Percentiles rank a stretch among this genome's conserved stretches.
These are phyloP conservation scores for Kluyveromyces sp. DNA, from an alignment of 1,139 yeast genomes.

Conservation along the genomic window DNA sequence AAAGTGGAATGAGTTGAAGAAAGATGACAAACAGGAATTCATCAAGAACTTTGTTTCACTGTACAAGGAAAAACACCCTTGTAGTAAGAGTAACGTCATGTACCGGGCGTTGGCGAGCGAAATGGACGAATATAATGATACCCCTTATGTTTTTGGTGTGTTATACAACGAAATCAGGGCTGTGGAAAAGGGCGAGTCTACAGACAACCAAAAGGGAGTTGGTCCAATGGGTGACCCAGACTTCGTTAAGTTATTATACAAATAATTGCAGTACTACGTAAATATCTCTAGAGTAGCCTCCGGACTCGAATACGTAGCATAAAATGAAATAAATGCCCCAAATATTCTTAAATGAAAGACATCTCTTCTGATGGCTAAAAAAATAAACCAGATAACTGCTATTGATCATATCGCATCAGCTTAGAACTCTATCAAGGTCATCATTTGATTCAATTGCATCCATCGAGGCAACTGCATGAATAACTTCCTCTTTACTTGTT, in stretches of 20 bases:
- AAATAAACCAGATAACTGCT: too few relatives aligned
- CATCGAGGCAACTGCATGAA: constrained; percentile 71
- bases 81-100: constrained; percentile 24
- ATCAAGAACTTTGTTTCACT: constrained; percentile 24
- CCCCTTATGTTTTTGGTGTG: constrained; percentile 31
- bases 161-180: constrained; percentile 28
- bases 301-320: too few relatives aligned
- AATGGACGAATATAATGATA: constrained; percentile 31
- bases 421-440: constrained; percentile 40
- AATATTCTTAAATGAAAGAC: too few relatives aligned
- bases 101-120: constrained; percentile 28
- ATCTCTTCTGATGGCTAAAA: too few relatives aligned
- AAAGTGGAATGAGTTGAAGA: constrained; percentile 25
- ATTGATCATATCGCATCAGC: constrained; percentile 14
- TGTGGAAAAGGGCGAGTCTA: constrained; percentile 16
- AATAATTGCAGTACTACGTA: neutral
- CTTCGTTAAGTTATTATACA: constrained; percentile 10
- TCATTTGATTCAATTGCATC: constrained; percentile 67
- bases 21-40: constrained; percentile 22
- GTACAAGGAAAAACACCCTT: constrained; percentile 27
- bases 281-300: neutral
- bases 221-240: constrained; percentile 16
- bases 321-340: too few relatives aligned
- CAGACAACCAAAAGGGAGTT: constrained; percentile 13
- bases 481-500: constrained; percentile 70